Base-by-base conservation (phyloP, 2,329 filamentous ascomycete species). In the Botrytis fabae region DNA sequence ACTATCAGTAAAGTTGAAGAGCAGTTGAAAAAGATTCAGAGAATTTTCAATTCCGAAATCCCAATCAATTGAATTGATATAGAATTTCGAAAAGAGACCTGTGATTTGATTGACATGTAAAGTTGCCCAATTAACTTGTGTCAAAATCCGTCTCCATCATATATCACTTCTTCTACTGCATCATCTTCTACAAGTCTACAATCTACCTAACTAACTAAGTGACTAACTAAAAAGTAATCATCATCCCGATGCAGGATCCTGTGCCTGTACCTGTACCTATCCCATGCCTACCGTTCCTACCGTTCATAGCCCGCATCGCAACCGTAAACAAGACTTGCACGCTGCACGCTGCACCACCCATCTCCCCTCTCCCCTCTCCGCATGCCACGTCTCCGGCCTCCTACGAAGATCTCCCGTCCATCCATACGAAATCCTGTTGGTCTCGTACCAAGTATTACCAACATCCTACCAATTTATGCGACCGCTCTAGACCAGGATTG, bases 301-400 rank as follows among this genome's bases (percentile, higher is more conserved):
- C 28, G 44, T 68, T 68, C 44, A 28, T 25, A 57, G 28, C 51
- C 60, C 38, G 38, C 35, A 38, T 62, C 38, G 14, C 14, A 61
- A n/a, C 59, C 51, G 14, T 28, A 57, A 32, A 57, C 14, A 40
- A 42, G 38, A n/a, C 38, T 38, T 62, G 38, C 46, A 48, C 28
- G 63, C 42, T 62, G 38, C 46, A 48, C 28, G 63, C 42, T 48
- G 63, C 44, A 54, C 18, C 57, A 22, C 4, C 57, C 28, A 4
- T 16, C 28, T 35, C 54, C 54, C n/a, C 54, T 32, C 57, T 32
- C 57, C 57, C 57, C 22, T 70, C 59, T 71, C 59, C 59, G 69
- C 59, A 44, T 71, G 69, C 69, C 69, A 71, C 69, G 69, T 71
- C 69, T 71, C 59, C 48, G 46, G 48, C n/a, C 28, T 28, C 54